phyloP scores from a whole-genome alignment of 2,329 filamentous ascomycete species.

The Dactylonectria estremocensis region DNA sequence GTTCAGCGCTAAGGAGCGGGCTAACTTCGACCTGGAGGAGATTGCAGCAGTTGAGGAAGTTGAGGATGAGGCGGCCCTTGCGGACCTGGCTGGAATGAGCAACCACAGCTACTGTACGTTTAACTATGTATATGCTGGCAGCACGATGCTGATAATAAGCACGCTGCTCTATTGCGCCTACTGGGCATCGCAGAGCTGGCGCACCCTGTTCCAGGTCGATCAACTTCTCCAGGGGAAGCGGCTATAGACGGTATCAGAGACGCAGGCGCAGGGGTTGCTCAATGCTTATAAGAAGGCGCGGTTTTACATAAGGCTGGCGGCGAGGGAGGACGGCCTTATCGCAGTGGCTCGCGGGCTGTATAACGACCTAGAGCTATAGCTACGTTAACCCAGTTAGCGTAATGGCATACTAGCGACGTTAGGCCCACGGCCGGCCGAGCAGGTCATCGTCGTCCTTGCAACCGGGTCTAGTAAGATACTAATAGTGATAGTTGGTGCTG shows the following conservation, averaged over 20 bases:
- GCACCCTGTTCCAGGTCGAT: conserved; percentile 14
- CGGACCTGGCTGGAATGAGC: conserved; percentile 14
- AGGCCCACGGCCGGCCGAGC: no score
- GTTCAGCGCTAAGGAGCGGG: conserved; percentile 19
- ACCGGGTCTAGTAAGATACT: no score
- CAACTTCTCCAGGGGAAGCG: conserved; percentile 14
- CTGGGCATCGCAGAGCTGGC: conserved; percentile 21
- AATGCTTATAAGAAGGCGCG: conserved; percentile 5
- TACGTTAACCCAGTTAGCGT: no score
- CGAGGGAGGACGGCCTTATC: neutral
- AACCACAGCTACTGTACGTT: conserved; percentile 22
- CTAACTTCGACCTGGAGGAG: conserved; percentile 22
- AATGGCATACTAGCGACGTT: no score
- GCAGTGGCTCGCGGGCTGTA: no score
- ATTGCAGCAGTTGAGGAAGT: conserved; percentile 9
- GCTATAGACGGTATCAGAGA: conserved; percentile 11
- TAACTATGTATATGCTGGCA: conserved; percentile 24
- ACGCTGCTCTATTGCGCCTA: conserved; percentile 18
- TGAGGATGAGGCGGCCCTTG: conserved; percentile 17
- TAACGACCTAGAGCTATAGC: no score
- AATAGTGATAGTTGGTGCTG: no score
- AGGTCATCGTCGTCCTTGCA: no score
- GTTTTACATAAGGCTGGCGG: conserved; percentile 2
- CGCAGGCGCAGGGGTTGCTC: conserved; percentile 3
- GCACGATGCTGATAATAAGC: conserved; percentile 24